These are phyloP conservation scores for Termitomyces sp. DNA, from an alignment of 768 basidiomycete genomes.

Conservation along the genomic window DNA sequence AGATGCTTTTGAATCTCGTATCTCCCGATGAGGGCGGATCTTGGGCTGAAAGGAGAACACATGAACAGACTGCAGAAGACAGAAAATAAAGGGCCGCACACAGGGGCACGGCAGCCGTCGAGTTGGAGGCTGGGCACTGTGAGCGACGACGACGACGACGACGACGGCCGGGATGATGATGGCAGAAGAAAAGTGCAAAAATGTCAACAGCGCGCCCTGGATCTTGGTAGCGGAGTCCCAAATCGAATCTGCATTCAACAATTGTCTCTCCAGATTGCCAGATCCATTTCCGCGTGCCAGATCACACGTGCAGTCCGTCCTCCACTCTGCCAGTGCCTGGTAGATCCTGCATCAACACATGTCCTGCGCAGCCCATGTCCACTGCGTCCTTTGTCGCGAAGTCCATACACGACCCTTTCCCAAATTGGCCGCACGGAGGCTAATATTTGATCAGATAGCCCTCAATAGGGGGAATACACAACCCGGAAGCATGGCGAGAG, in stretches of 20 bases:
- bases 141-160: slow-evolving; percentile 13
- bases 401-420: background rate
- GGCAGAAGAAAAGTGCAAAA: slow-evolving; percentile 15
- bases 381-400: background rate
- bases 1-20: slow-evolving; percentile 43
- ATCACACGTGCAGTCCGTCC: background rate
- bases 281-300: background rate
- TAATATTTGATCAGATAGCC: background rate
- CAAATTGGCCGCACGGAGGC: background rate
- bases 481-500: slow-evolving; percentile 1
- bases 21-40: slow-evolving; percentile 70
- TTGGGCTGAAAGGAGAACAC: slow-evolving; percentile 21
- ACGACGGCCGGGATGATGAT: slow-evolving; percentile 3
- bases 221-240: slow-evolving; percentile 30
- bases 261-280: background rate
- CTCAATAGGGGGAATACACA: background rate
- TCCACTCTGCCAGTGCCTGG: slow-evolving; percentile 6
- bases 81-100: slow-evolving; percentile 9
- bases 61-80: slow-evolving; percentile 13
- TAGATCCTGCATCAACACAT: slow-evolving; percentile 8
- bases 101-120: background rate
- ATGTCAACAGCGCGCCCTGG: slow-evolving; percentile 16
- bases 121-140: slow-evolving; percentile 3
- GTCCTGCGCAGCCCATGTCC: no score
- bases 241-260: slow-evolving; percentile 14